These are phyloP conservation scores for Solanum piurae DNA, from an alignment of 257 asterid genomes.

Conservation along the genomic window DNA sequence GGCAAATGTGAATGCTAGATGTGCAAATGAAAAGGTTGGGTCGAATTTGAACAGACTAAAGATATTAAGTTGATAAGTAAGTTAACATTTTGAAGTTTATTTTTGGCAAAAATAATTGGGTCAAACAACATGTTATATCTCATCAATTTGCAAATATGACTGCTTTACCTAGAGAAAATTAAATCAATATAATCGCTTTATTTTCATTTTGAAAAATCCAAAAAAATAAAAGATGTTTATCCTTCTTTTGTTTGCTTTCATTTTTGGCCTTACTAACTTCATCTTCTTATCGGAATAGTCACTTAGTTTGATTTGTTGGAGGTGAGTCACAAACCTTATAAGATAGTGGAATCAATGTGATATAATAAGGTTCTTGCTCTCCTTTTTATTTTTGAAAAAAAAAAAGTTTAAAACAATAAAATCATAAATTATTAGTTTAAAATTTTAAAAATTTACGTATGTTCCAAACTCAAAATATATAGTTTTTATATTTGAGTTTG, in stretches of 20 bases:
- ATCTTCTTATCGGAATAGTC: background rate
- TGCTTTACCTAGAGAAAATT: too few species aligned
- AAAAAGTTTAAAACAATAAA: background rate
- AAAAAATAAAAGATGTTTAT: background rate
- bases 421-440: background rate
- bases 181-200: too few species aligned
- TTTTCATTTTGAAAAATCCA: too few species aligned
- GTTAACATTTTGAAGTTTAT: too few species aligned
- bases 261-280: background rate
- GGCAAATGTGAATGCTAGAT: background rate
- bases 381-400: background rate
- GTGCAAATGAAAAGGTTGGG: background rate
- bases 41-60: background rate
- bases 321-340: background rate
- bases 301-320: fast-evolving
- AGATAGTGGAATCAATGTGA: background rate
- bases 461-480: background rate
- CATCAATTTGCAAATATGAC: background rate
- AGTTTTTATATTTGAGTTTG: background rate
- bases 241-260: background rate
- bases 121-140: background rate
- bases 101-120: background rate
- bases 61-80: background rate
- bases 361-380: background rate
- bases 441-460: background rate